phyloP scores from a whole-genome alignment of 2,329 filamentous ascomycete species.

The Ceratocystis alfenasii region DNA sequence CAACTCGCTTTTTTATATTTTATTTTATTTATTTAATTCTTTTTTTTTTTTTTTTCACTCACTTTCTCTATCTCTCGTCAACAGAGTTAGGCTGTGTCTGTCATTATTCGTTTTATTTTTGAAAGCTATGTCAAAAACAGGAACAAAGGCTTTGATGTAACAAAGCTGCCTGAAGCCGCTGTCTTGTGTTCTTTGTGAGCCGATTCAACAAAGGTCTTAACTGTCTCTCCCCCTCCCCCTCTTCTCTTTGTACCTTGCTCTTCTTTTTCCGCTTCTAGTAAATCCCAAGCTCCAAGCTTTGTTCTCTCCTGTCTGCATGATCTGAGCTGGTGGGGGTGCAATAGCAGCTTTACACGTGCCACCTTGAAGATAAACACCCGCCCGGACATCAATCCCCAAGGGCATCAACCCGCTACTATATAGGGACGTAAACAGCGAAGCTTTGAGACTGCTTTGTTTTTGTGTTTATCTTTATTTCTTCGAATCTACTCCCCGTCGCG shows the following conservation, averaged over 20 bases:
- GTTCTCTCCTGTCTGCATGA: not conserved
- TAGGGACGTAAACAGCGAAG: not conserved
- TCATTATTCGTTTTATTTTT: too few relatives aligned
- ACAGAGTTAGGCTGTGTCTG: too few relatives aligned
- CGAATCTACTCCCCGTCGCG: not conserved
- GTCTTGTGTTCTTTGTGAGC: not conserved
- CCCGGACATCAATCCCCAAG: not conserved
- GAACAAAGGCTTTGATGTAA: not conserved
- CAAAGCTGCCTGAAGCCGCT: not conserved
- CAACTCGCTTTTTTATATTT: not conserved
- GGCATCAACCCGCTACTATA: not conserved
- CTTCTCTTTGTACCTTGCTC: not conserved
- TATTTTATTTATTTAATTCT: too few relatives aligned
- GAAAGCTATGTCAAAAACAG: not conserved
- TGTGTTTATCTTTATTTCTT: not conserved
- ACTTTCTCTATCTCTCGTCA: too few relatives aligned
- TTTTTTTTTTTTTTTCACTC: too few relatives aligned
- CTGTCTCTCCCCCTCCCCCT: not conserved
- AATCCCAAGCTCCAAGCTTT: not conserved
- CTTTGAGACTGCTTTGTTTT: not conserved
- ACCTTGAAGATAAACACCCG: not conserved
- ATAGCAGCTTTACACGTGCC: not conserved
- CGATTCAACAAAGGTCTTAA: not conserved
- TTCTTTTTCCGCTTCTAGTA: not conserved
- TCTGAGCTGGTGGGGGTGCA: not conserved